These are phyloP conservation scores for Raddia distichophylla DNA, from an alignment of 176 grass and related monocot species.

Conservation along the genomic window DNA sequence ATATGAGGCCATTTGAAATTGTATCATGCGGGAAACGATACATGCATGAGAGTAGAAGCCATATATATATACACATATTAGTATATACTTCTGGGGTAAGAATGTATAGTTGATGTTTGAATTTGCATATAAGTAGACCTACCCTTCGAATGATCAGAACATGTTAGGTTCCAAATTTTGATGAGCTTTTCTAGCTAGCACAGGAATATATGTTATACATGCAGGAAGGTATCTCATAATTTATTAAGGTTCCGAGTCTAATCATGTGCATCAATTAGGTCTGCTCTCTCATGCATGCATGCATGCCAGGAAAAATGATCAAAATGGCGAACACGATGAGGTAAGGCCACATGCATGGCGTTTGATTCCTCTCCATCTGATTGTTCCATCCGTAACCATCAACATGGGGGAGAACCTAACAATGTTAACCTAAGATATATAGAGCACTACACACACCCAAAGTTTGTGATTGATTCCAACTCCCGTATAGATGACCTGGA, in stretches of 20 bases:
- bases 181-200: background rate
- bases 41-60: background rate
- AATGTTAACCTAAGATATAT: background rate
- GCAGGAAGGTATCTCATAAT: background rate
- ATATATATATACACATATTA: background rate
- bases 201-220: background rate
- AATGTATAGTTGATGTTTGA: background rate
- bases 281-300: background rate
- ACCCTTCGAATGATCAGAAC: background rate
- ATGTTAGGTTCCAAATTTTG: background rate
- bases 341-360: slow-evolving; percentile 26
- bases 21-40: background rate
- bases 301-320: background rate
- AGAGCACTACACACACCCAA: background rate
- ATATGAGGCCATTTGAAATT: background rate
- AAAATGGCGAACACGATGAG: slow-evolving; percentile 11
- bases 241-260: background rate
- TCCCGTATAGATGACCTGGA: slow-evolving; percentile 20
- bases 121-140: background rate
- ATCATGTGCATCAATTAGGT: slow-evolving; percentile 10
- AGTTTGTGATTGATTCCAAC: slow-evolving; percentile 32
- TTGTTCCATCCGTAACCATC: slow-evolving; percentile 11
- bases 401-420: slow-evolving; percentile 29
- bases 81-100: background rate
- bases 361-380: slow-evolving; percentile 20